Evolutionary conservation across 208 protist species (phyloP), one percentile per base, ranked within the genome.

Genomic region (Leishmania braziliensis): DNA sequence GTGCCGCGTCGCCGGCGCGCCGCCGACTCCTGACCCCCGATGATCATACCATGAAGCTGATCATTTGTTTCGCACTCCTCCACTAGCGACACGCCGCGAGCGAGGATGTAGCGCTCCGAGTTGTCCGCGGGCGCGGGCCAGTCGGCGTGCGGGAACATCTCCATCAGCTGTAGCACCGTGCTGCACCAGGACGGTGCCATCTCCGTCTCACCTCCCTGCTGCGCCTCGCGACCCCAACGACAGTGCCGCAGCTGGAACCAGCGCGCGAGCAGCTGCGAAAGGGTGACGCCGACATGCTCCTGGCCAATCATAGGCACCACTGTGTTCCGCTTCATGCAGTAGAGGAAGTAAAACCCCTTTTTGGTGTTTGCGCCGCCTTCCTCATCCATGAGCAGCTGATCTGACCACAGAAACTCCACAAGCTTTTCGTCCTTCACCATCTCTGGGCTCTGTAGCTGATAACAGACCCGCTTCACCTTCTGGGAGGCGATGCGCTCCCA

Each of bases 261-360:
- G 54, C 93, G 89, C 14, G 69, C 84, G 20, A 94, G 81, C n/a
- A 96, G 76, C 77, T 88, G 62, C 3, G 77, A 79, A 2, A 95
- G 73, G 23, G 89, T 87, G 23, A 63, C 80, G 39, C 75, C 77
- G n/a, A 91, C 84, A 66, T 88, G 78, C 58, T 82, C 69, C n/a
- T 70, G 74, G 46, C 60, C 65, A 6, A 96, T 72, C 62, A 65
- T 73, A 50, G 85, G 71, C 51, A 73, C 29, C 29, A 91, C 46
- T 6, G 51, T 71, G 65, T 83, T 84, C n/a, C 80, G 84, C 72
- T 90, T 79, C 54, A 96, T 77, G 68, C 75, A 60, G 86, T 98
- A 98, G 46, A 98, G 84, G 76, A 96, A 98, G 82, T 94, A 89
- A 86, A 98, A 97, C 53, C 96, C 96, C 72, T 93, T 81, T 73